Evolutionary conservation across 768 basidiomycete genomes (phyloP), one percentile per base, ranked within the genome.

Genomic region (Pulveroboletus frians): DNA sequence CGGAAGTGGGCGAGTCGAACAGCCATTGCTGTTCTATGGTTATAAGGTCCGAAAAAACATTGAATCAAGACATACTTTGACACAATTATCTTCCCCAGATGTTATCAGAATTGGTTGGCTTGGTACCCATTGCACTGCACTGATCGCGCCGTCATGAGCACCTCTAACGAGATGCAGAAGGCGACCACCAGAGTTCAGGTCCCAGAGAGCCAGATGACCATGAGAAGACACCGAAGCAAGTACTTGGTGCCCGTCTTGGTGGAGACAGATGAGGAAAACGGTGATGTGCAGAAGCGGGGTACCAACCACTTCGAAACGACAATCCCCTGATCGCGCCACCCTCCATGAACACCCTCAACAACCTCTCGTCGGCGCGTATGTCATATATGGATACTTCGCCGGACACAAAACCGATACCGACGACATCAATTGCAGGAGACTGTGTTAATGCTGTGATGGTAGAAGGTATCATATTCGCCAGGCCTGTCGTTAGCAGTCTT

Each of bases 341-440:
- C 40, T 93, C 91, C 86, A 96, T 91, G 57, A 83, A 84, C 73
- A 98, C 84, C 45, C 83, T 75, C 76, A 97, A 84, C 9, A 99
- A 72, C 27, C 84, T 77, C 65, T 97, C 94, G 53, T 95, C 93
- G 9, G 88, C 79, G 30, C 92, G 83, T 42, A 97, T 77, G 62
- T 99, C 96, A 61, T 93, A 88, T 4, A 99, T 77, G 0, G 85
- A 83, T 26, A 96, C 82, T 58, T 88, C 84, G 35, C 96, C 96
- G 1, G 88, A 89, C 1, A 84, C 73, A 64, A 89, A 91, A 1
- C 92, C 95, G 42, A 99, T 74, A n/a, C 91, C 96, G 34, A 98
- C 77, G 9, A 98, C 92, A 60, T 99, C 96, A 45, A 98, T 86
- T 13, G 94, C 96, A 21, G 95, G 94, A 9, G 92, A 94, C 64